A percentile compares a stretch with the other conserved stretches of the same genome.
phyloP scores from a whole-genome alignment of 148 eudicot species.

The Nepenthes gracilis region DNA sequence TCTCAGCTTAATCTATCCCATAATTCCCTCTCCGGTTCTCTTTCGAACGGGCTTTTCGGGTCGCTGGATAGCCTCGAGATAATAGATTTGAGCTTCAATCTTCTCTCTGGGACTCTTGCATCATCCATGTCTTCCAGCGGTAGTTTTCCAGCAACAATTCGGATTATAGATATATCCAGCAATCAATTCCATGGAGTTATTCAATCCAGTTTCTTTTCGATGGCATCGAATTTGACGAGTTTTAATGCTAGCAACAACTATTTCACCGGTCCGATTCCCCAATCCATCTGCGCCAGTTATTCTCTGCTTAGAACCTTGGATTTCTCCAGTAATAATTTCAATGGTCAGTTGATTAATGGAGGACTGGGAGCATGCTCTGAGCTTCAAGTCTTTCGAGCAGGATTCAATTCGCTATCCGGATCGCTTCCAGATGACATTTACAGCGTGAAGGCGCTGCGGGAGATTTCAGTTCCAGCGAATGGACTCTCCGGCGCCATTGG shows the following conservation, averaged over 20 bases:
- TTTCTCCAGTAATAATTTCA: conserved; percentile 22
- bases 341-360: conserved; percentile 3
- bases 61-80: no score
- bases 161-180: conserved; percentile 20
- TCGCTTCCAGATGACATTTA: conserved; percentile 15
- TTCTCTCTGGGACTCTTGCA: no score
- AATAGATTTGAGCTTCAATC: no score
- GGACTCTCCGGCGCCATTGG: conserved; percentile 13
- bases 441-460: background rate
- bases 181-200: conserved; percentile 20
- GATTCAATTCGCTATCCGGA: conserved; percentile 20
- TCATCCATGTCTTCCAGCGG: no score
- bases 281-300: conserved; percentile 9
- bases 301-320: conserved; percentile 7
- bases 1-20: no score
- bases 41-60: no score
- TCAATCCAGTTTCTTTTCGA: background rate
- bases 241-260: conserved; percentile 27
- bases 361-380: conserved; percentile 17
- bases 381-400: conserved; percentile 17
- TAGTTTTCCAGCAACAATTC: background rate
- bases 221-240: conserved; percentile 2
- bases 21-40: no score
- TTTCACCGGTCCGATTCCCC: conserved; percentile 20
- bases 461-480: conserved; percentile 18